Percentiles rank a stretch among this genome's conserved stretches.
Conservation (phyloP, 164 flowering plant species). For the Aristolochia californica region DNA sequence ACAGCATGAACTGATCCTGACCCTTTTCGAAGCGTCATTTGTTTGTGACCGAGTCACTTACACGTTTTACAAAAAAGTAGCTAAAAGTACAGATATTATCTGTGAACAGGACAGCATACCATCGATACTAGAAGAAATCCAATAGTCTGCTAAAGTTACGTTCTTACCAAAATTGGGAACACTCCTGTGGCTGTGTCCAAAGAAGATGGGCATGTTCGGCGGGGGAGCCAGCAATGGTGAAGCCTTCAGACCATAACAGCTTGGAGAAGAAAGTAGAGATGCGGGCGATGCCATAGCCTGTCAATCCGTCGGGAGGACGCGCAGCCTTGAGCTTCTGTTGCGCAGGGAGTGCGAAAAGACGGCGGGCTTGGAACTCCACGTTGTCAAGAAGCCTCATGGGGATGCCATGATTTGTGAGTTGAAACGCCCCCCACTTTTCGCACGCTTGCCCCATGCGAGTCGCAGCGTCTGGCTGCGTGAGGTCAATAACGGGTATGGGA, state of each 20-base stretch:
- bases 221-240: slow-evolving; percentile 67
- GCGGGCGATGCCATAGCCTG: slow-evolving; percentile 71
- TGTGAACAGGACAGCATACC: not conserved
- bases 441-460: slow-evolving; percentile 55
- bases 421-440: slow-evolving; percentile 78
- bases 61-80: not conserved
- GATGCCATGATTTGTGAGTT: slow-evolving; percentile 58
- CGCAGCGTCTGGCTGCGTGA: slow-evolving; percentile 28
- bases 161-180: slow-evolving; percentile 53
- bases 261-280: slow-evolving; percentile 65
- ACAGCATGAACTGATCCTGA: not conserved
- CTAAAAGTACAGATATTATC: not conserved
- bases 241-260: slow-evolving; percentile 87
- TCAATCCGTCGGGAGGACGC: slow-evolving; percentile 40
- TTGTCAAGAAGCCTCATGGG: slow-evolving; percentile 26
- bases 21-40: not conserved
- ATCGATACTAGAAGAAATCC: not conserved
- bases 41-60: not conserved
- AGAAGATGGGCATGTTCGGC: slow-evolving; percentile 60
- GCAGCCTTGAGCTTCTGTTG: slow-evolving; percentile 65
- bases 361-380: slow-evolving; percentile 27
- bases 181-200: slow-evolving; percentile 68
- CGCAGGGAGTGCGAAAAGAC: slow-evolving; percentile 58
- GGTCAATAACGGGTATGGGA: slow-evolving; percentile 49
- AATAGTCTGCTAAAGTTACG: not conserved